Percentiles rank a stretch among this genome's conserved stretches.
These are phyloP conservation scores for Scortechinia acanthostroma DNA, from an alignment of 2,329 filamentous ascomycete species.

Conservation along the genomic window DNA sequence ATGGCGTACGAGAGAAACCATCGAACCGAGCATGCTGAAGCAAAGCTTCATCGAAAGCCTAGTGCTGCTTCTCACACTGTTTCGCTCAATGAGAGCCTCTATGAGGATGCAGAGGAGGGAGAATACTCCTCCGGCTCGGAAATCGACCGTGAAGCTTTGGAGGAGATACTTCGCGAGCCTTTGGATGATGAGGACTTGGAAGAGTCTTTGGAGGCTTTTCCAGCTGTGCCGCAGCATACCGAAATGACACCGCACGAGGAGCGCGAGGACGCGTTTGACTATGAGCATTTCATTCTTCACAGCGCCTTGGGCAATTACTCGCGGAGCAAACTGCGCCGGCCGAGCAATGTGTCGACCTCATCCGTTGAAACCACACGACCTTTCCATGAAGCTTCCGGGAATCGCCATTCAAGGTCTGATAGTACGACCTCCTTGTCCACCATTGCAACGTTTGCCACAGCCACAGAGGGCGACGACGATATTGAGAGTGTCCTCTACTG, in stretches of 20 bases:
- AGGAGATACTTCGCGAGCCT: not conserved
- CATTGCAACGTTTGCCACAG: not conserved
- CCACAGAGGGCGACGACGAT: not conserved
- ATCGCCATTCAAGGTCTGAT: not conserved
- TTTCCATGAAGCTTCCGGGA: not conserved
- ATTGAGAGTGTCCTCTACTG: not conserved
- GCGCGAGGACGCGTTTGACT: conserved; percentile 1
- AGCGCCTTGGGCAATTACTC: conserved; percentile 1
- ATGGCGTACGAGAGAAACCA: too few relatives aligned
- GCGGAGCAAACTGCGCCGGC: not conserved
- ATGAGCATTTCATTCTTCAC: conserved; percentile 1
- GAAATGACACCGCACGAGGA: not conserved
- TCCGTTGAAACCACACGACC: not conserved
- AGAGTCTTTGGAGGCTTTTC: not conserved
- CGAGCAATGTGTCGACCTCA: not conserved
- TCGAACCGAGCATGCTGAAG: too few relatives aligned
- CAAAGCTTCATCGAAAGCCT: not conserved
- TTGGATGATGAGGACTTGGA: not conserved
- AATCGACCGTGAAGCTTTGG: not conserved
- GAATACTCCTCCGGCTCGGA: not conserved
- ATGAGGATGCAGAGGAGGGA: not conserved
- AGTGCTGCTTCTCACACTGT: not conserved
- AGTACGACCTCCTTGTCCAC: not conserved
- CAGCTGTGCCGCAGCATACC: not conserved
- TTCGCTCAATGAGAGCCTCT: not conserved